Base-by-base conservation (phyloP, 345 rosid genomes). In the Noccaea caerulescens region DNA sequence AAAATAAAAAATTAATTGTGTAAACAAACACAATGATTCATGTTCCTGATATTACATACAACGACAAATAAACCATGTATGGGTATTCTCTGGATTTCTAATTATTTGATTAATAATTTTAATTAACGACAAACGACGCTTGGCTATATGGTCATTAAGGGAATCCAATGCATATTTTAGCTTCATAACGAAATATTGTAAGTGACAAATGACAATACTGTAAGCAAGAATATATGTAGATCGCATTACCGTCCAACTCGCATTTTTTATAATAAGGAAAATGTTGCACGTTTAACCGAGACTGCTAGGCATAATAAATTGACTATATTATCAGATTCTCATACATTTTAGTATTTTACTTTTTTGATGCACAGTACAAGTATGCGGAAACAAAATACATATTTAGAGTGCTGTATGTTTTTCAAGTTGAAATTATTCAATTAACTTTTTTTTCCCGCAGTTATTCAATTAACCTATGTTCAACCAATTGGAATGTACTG, bases 221-320 rank as follows among this genome's bases (percentile, higher is more conserved):
- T 54, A 45, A 47, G 53, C 49, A 56, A 76, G 71, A 69, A 76
- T 76, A 76, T 69, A 55, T 76, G 74, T 69, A 69, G 79, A 76
- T 69, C 79, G 79, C 79, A 76, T 76, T 76, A 76, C 25, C 55
- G 8, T 56, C 66, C 71, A 63, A 76, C 71, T 63, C 71, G 55
- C 47, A 69, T 44, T 69, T 75, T 10, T 36, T 41, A 42, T 58
- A 66, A n/a, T 34, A 36, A 75, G 23, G 3, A 34, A 34, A 43
- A 41, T 33, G 63, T 61, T 75, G 74, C 79, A 75, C 79, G 79
- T 68, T 68, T 68, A 53, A 53, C 37, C 44, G 51, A 61, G 38
- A 33, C 43, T 75, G 37, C 30, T 61, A 8, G 27, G 37, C 12
- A 14, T 0, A 61, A 14, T 55, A 34, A 53, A 10, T 68, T 60